These are phyloP conservation scores for Loxodes magnus DNA, from an alignment of 73 alveolate genomes.

Conservation along the genomic window DNA sequence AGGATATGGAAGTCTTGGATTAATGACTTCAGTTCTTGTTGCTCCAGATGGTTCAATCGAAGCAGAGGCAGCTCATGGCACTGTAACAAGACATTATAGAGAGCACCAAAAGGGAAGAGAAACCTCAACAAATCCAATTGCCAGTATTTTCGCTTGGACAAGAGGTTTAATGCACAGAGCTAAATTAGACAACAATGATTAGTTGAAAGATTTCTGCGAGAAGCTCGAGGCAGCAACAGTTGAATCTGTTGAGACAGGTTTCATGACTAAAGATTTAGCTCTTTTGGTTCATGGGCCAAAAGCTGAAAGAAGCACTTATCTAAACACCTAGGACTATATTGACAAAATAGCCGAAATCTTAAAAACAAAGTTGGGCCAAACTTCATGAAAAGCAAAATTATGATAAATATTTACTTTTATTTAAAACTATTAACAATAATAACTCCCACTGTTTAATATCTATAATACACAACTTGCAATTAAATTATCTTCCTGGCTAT, in stretches of 20 bases:
- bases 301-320: slow-evolving; percentile 16
- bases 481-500: too few species aligned
- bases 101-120: slow-evolving; percentile 63
- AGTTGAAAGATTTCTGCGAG: slow-evolving; percentile 30
- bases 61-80: slow-evolving; percentile 90
- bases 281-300: slow-evolving; percentile 45
- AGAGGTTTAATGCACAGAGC: slow-evolving; percentile 73
- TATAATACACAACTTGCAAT: too few species aligned
- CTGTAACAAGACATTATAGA: slow-evolving; percentile 83
- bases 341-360: slow-evolving; percentile 26
- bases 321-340: slow-evolving; percentile 24
- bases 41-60: slow-evolving; percentile 68
- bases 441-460: too few species aligned
- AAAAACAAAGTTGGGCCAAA: slow-evolving; percentile 7
- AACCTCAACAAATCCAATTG: slow-evolving; percentile 80
- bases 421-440: too few species aligned
- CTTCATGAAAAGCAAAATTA: too few species aligned
- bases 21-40: slow-evolving; percentile 61
- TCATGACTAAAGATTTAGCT: slow-evolving; percentile 79
- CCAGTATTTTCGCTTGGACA: slow-evolving; percentile 83
- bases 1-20: slow-evolving; percentile 77
- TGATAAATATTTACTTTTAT: too few species aligned
- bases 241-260: slow-evolving; percentile 52
- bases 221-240: slow-evolving; percentile 50
- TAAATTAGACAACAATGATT: slow-evolving; percentile 61